These are phyloP conservation scores for Globisporangium sylvaticum DNA, from an alignment of 352 stramenopile species.

Conservation along the genomic window DNA sequence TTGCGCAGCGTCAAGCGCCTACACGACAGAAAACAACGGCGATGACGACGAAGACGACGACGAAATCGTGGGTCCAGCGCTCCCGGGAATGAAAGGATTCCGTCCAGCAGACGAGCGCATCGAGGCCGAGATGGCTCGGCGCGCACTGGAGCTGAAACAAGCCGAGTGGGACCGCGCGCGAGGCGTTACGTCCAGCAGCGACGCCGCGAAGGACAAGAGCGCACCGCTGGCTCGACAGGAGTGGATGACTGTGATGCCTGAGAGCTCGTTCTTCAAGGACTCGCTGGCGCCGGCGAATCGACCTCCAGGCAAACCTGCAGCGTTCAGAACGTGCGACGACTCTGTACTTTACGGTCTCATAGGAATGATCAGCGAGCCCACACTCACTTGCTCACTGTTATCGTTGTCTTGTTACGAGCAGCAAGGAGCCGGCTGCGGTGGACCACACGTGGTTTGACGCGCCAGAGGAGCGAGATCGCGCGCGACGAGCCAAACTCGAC, in stretches of 20 bases:
- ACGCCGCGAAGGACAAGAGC: conserved; percentile 6
- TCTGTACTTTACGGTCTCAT: background rate
- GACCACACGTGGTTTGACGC: conserved; percentile 82
- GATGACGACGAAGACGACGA: conserved; percentile 43
- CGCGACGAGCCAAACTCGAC: conserved; percentile 75
- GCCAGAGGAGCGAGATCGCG: conserved; percentile 76
- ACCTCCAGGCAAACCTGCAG: conserved; percentile 44
- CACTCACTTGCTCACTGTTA: background rate
- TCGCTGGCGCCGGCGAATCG: conserved; percentile 55
- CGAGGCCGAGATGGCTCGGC: conserved; percentile 66
- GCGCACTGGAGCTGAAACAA: conserved; percentile 53
- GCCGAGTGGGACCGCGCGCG: conserved; percentile 57
- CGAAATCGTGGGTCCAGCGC: conserved; percentile 54
- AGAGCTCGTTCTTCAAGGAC: conserved; percentile 70
- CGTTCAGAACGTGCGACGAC: conserved; percentile 45
- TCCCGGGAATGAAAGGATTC: conserved; percentile 79
- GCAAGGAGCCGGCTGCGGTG: conserved; percentile 67
- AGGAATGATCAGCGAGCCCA: background rate
- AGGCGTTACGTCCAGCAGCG: conserved; percentile 13
- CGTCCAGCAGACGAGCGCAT: conserved; percentile 60
- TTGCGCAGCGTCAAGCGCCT: background rate
- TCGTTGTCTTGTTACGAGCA: conserved; percentile 20
- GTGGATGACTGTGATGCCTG: conserved; percentile 86
- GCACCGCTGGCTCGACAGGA: conserved; percentile 43
- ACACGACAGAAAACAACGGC: background rate